phyloP scores from a whole-genome alignment of 1,139 yeast species.

The Torulaspora globosa region DNA sequence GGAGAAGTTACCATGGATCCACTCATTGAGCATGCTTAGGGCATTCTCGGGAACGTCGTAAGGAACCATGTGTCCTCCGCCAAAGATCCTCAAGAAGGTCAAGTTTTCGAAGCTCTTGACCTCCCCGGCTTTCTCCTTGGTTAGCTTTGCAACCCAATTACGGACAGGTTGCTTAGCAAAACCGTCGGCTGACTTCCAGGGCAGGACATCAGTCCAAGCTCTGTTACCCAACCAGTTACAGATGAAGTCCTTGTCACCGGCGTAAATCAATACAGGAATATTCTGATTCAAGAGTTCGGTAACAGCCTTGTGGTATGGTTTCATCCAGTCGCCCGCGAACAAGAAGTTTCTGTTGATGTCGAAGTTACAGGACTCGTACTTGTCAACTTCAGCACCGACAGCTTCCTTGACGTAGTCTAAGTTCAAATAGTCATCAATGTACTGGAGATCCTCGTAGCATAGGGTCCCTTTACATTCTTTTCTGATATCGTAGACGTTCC shows the following conservation, averaged over 20 bases:
- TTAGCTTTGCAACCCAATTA: constrained; percentile 36
- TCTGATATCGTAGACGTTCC: constrained; percentile 91
- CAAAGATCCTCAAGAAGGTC: constrained; percentile 59
- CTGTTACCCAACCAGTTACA: constrained; percentile 85
- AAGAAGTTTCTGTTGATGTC: constrained; percentile 78
- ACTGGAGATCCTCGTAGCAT: constrained; percentile 71
- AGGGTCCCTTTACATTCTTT: constrained; percentile 72
- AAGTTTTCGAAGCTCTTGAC: constrained; percentile 52
- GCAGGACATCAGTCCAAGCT: constrained; percentile 71
- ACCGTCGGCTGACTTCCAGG: constrained; percentile 58
- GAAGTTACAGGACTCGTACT: constrained; percentile 79
- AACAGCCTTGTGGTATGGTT: constrained; percentile 67
- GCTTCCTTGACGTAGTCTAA: constrained; percentile 66
- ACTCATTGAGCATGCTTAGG: constrained; percentile 71
- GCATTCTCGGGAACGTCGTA: constrained; percentile 73
- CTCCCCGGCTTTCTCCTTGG: constrained; percentile 54
- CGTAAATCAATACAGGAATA: constrained; percentile 70
- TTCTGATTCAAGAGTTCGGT: constrained; percentile 52
- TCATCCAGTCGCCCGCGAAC: constrained; percentile 91
- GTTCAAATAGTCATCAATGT: constrained; percentile 67
- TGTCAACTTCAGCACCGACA: constrained; percentile 87
- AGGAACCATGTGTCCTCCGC: constrained; percentile 78
- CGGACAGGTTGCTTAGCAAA: constrained; percentile 45
- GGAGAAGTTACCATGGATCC: constrained; percentile 56
- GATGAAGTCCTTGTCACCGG: constrained; percentile 83